Base-by-base conservation (phyloP, 2,329 filamentous ascomycete species). In the Diaporthe eres region DNA sequence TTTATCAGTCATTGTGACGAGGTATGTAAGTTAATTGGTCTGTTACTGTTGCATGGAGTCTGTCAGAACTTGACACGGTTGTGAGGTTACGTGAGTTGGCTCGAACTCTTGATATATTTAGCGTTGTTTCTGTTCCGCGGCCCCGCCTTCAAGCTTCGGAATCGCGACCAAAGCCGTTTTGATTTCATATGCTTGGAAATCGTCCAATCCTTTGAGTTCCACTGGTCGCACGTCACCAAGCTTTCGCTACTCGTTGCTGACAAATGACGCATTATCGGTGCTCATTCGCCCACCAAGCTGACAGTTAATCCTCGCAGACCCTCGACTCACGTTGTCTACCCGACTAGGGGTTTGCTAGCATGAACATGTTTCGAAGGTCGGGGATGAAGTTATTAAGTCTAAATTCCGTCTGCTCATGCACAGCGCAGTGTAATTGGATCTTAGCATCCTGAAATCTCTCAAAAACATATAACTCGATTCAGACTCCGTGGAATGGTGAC, bases 161-260 rank as follows among this genome's bases (percentile, higher is more conserved):
- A 44, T 28, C 13, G 58, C 58, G n/a, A 25, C 22, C 37, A 61
- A 25, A 61, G 37, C 37, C 31, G 57, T n/a, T 25, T 22, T 44
- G 60, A 65, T 65, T 65, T 47, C 39, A 31, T 22, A 65, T 65
- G 60, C 60, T 65, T 65, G 42, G 60, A 65, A 65, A 65, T 65
- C 60, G 39, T 31, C 60, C 39, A 44, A 65, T 22, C 39, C 60
- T 47, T 44, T 22, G 37, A 65, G 39, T 44, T 37, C 28, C 28
- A 22, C 53, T 8, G 25, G 31, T 37, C n/a, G n/a, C 60, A 19
- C 60, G 5, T 19, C 39, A 28, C 15, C n/a, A 63, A 44, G 60
- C 60, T 63, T 25, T 44, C 39, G n/a, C 60, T 63, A 22, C 60
- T 22, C 25, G 15, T 9, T 17, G 60, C 60, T 65, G 60, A 65